Evolutionary conservation across 1,139 yeast genomes (phyloP).

Genomic region (Debaryomyces singareniensis): DNA sequence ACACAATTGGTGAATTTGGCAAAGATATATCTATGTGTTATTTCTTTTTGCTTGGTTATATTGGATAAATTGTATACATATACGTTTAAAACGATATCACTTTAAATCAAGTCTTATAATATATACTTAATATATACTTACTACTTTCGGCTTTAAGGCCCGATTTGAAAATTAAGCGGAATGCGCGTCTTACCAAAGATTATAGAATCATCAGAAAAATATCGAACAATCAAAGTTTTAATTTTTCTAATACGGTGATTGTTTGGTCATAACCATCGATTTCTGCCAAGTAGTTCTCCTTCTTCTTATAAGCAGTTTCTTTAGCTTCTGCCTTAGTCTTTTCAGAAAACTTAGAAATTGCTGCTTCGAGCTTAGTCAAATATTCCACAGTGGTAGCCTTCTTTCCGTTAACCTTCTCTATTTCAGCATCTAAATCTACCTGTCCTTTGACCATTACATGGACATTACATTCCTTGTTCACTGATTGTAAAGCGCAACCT

Average conservation of each 20-base stretch:
- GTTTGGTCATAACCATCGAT: conserved; percentile 80
- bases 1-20: too few species aligned
- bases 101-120: too few species aligned
- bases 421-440: conserved; percentile 87
- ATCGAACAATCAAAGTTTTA: conserved; percentile 60
- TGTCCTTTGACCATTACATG: conserved; percentile 92
- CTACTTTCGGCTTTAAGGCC: too few species aligned
- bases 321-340: conserved; percentile 82
- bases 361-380: conserved; percentile 31
- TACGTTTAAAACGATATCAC: too few species aligned
- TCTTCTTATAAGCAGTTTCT: conserved; percentile 64
- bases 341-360: conserved; percentile 67
- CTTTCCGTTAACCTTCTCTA: conserved; percentile 74
- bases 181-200: too few species aligned
- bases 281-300: conserved; percentile 74
- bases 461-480: conserved; percentile 75
- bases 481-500: conserved; percentile 85
- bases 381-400: conserved; percentile 55
- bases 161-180: too few species aligned
- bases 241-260: conserved; percentile 65
- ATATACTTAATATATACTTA: too few species aligned
- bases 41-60: too few species aligned
- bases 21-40: too few species aligned
- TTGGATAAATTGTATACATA: too few species aligned
- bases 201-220: too few species aligned